Evolutionary conservation across 2,329 filamentous ascomycete genomes (phyloP), one percentile per base, ranked within the genome.

Genomic region (Curvularia sp.): DNA sequence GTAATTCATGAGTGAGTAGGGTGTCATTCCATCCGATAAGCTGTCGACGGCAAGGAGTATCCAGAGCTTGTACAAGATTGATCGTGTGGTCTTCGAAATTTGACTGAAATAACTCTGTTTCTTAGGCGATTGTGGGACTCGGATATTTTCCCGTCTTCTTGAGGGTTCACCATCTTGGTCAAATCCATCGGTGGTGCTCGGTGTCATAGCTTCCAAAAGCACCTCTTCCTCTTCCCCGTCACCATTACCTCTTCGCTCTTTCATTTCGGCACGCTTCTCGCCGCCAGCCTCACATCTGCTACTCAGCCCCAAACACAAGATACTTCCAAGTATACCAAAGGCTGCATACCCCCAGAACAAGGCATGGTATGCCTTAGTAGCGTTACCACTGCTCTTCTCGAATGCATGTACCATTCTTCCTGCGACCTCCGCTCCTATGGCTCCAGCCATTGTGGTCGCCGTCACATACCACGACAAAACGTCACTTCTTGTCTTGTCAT

Each of bases 41-140:
- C 86, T 87, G 74, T 90, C 88, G 23, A 89, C 78, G 21, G 83
- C 82, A 9, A 90, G 80, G 7, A 90, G 80, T 57, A 88, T 83
- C 86, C 87, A 89, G 3, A 90, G 78, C 49, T 85, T 85, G 72
- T 84, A 85, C 82, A 89, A 87, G 67, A 86, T 80, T 1, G 78
- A 80, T 12, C 83, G 80, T 0, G 87, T 88, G 13, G 82, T 76
- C 1, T 76, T 71, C 0, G 87, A 89, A 50, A 89, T 88, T 59
- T 85, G 74, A 34, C 68, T 68, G 39, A 89, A 75, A 53, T 72
- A 74, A 32, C 65, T 65, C 49, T 65, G 63, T 73, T 80, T 63
- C 73, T 76, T 65, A 10, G 53, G 53, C 10, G 59, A 57, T 15
- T 52, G 53, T 7, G 41, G 32, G 1, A 53, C 28, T 23, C 58